Conservation (phyloP, 345 rosid genomes). For the Eucalyptus grandis region DNA sequence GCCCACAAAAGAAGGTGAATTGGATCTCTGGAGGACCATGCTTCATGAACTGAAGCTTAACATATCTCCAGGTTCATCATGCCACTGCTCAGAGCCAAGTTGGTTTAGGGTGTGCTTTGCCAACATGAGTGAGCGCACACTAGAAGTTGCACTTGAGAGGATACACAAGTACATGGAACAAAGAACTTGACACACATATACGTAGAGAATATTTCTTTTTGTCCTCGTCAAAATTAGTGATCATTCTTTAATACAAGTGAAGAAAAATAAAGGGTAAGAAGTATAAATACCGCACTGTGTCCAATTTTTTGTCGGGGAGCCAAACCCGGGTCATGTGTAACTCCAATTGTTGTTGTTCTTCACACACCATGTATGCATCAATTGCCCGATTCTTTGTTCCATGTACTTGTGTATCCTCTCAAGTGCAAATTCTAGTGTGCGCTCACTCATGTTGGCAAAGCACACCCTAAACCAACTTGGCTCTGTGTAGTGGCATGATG, state of each 20-base stretch:
- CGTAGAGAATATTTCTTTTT: neutral
- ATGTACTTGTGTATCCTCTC: constrained; percentile 62
- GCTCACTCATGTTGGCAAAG: constrained; percentile 87
- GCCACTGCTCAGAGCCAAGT: constrained; percentile 88
- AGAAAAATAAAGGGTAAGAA: neutral
- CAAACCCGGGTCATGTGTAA: neutral
- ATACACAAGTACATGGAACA: constrained; percentile 56
- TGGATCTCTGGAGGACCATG: constrained; percentile 57
- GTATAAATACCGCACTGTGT: neutral
- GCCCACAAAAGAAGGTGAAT: constrained; percentile 52
- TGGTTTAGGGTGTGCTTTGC: constrained; percentile 99
- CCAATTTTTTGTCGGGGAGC: neutral
- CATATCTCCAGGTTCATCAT: constrained; percentile 86
- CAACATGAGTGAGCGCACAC: constrained; percentile 77
- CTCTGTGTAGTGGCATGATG: constrained; percentile 86
- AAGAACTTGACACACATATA: neutral
- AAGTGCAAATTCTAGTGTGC: constrained; percentile 62
- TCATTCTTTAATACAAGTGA: neutral
- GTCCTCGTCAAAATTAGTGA: neutral
- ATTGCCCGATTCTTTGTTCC: constrained; percentile 6
- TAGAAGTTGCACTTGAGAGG: constrained; percentile 61
- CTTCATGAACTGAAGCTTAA: constrained; percentile 56
- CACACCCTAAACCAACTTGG: constrained; percentile 98
- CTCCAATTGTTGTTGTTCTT: neutral
- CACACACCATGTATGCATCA: neutral